Conservation (phyloP, 441 rosid species). For the Viola pubescens region DNA sequence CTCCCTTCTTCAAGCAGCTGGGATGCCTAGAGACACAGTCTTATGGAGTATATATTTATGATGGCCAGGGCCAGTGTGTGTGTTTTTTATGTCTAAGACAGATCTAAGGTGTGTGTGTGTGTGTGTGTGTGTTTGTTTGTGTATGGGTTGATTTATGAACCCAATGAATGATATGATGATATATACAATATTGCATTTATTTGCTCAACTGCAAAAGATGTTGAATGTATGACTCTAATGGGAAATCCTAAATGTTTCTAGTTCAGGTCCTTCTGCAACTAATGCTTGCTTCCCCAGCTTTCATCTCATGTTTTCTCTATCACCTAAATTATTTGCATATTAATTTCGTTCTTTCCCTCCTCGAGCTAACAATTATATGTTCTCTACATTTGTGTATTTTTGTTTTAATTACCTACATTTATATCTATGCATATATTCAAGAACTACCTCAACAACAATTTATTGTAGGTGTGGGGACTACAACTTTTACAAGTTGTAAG, state of each 20-base stretch:
- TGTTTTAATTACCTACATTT: too few relatives aligned
- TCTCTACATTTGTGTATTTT: too few relatives aligned
- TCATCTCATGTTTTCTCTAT: slow-evolving; percentile 22
- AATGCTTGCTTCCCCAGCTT: slow-evolving; percentile 13
- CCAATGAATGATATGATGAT: too few relatives aligned
- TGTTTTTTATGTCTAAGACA: too few relatives aligned
- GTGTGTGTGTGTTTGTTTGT: not conserved
- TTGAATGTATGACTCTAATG: slow-evolving; percentile 21
- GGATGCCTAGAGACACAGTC: slow-evolving; percentile 37
- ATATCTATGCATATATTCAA: too few relatives aligned
- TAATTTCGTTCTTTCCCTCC: too few relatives aligned
- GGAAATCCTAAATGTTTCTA: slow-evolving; percentile 44
- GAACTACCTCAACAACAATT: too few relatives aligned
- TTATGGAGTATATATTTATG: slow-evolving; percentile 12
- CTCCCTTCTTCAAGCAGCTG: slow-evolving; percentile 31
- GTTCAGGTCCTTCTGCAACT: slow-evolving; percentile 32
- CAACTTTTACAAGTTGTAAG: too few relatives aligned
- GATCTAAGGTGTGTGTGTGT: not conserved
- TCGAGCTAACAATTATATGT: too few relatives aligned
- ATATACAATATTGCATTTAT: slow-evolving; percentile 4
- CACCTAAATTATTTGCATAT: not conserved
- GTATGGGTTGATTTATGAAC: slow-evolving; percentile 13
- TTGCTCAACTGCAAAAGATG: slow-evolving; percentile 21
- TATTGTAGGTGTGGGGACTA: too few relatives aligned
- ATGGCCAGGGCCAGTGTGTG: too few relatives aligned